These are phyloP conservation scores for Kazachstania sp. DNA, from an alignment of 1,139 yeast genomes.

Conservation along the genomic window DNA sequence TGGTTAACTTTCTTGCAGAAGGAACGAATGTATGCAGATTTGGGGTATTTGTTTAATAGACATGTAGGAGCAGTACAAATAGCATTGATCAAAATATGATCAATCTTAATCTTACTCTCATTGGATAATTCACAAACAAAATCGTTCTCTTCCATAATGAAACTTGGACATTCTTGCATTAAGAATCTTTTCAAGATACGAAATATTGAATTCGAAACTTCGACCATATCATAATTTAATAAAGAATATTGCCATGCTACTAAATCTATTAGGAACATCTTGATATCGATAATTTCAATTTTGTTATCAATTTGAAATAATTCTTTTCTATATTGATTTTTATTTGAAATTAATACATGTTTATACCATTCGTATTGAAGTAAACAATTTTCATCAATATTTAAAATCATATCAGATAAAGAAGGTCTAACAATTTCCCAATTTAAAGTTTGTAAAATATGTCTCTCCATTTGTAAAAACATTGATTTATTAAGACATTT, in stretches of 20 bases:
- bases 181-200: constrained; percentile 25
- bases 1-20: constrained; percentile 22
- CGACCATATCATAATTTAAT: constrained; percentile 26
- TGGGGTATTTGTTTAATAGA: constrained; percentile 21
- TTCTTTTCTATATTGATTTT: constrained; percentile 16
- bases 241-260: constrained; percentile 27
- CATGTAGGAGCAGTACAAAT: constrained; percentile 22
- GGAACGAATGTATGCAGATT: constrained; percentile 19
- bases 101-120: constrained; percentile 14
- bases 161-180: constrained; percentile 25
- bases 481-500: constrained; percentile 51
- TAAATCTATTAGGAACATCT: constrained; percentile 28
- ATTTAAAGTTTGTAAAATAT: constrained; percentile 49
- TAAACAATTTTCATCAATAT: constrained; percentile 35
- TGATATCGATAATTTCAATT: constrained; percentile 27
- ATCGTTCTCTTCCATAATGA: constrained; percentile 22
- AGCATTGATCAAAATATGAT: constrained; percentile 22
- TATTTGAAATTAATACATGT: constrained; percentile 10
- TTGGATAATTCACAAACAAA: background rate
- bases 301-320: constrained; percentile 24
- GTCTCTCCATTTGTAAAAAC: constrained; percentile 47
- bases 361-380: constrained; percentile 34
- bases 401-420: constrained; percentile 44
- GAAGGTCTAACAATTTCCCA: constrained; percentile 56
- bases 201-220: constrained; percentile 24